Evolutionary conservation across 2,329 filamentous ascomycete species (phyloP), one percentile per base, ranked within the genome.

Genomic region (Cladosporium austrohemisphaericum): DNA sequence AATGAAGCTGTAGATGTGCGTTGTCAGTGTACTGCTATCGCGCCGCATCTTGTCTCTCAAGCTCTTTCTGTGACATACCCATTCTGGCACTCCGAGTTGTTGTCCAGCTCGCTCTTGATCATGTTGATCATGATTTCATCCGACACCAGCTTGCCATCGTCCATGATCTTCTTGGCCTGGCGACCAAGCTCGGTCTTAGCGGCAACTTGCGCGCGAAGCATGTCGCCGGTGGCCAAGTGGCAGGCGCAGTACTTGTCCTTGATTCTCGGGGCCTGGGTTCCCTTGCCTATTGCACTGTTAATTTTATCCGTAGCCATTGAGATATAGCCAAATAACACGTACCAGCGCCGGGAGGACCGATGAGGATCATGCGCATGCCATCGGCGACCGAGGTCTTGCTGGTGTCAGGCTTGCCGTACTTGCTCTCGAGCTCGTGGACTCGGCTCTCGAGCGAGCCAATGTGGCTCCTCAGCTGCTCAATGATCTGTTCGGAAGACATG

Each of bases 141-240:
- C 71, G 90, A 95, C 70, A 98, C 93, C 52, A 98, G 83, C 61
- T 92, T 92, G 63, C 93, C 93, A 70, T 92, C 86, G 68, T 98
- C 93, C 93, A 98, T 98, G 72, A 98, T 98, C 84, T 97, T 97
- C 85, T 98, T 98, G 59, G 93, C 93, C 77, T 96, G 90, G 68
- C 87, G 83, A 62, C 93, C 93, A 58, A 98, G 83, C 52, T 87
- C 74, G 51, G 93, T 98, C 84, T 97, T 96, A 76, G 95, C 94
- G 58, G 92, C 87, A 67, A 98, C 93, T 74, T 98, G 93, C 60
- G 91, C 95, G 66, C 93, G 90, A 66, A 98, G 82, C 93, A 98
- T 98, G 74, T 98, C 93, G 70, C 93, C 93, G 52, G 93, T 98
- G 57, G 93, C 93, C 76, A 98, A 76, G 74, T 98, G 93, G 77